Base-by-base conservation (phyloP, 352 stramenopile genomes). In the Pythium phragmitis region DNA sequence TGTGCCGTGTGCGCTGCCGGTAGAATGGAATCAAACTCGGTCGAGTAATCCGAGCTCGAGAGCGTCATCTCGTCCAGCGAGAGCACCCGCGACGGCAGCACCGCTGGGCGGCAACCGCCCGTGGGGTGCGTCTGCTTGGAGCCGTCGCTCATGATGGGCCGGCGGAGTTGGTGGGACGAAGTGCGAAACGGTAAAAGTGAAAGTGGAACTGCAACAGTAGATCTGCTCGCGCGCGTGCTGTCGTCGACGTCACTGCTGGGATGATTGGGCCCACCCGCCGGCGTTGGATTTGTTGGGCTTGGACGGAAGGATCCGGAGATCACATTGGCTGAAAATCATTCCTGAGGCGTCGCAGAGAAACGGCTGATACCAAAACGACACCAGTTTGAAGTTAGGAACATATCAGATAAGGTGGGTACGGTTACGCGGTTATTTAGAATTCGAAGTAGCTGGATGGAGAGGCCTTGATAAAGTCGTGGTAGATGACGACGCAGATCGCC, bases 401-500 rank as follows among this genome's bases (percentile, higher is more conserved):
- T 19, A 52, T 7, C 14, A 33, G n/a, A 51, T 16, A 51, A 0
- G 21, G 21, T 21, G 21, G 30, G 7, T 19, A 21, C 16, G 42
- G 16, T 53, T 57, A 57, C 57, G 26, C 26, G 26, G 26, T 30
- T 30, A 30, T 5, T 30, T 30, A 30, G 26, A 64, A 52, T 37
- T 64, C 57, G 42, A 68, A 68, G 53, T 63, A 68, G 54, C 53
- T 63, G 14, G 54, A 37, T 3, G 17, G n/a, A 7, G 46, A 33
- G 28, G 54, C 28, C 34, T 77, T 72, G 69, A 93, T 91, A 50
- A 91, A 93, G 59, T 93, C 79, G 53, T 80, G 77, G 67, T 93
- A 93, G 43, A 91, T 69, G 12, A 93, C 80, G 43, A 89, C 75
- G 65, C 72, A 87, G 52, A 94, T 94, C 7, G 79, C 73, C 17